Evolutionary conservation across 768 basidiomycete species (phyloP), one percentile per base, ranked within the genome.

Genomic region (Boletus sp.): DNA sequence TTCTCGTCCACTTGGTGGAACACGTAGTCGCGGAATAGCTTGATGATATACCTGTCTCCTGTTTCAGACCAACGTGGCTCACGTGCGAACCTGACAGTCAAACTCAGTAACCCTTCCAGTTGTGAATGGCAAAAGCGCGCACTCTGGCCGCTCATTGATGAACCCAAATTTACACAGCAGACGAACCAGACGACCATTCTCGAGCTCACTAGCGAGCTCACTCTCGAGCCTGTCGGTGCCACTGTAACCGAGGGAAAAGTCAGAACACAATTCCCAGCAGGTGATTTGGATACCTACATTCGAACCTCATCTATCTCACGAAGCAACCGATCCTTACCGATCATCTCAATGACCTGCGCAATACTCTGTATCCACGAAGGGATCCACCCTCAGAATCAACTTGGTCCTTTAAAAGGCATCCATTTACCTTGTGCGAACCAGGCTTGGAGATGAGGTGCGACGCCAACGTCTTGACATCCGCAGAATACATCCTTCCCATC

Each of bases 71-170:
- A 99, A 3, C 95, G 82, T 2, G 91, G 85, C 64, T 98, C 96
- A 39, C 89, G 87, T n/a, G 94, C 88, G 63, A 97, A 97, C 63
- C 93, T 95, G 21, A 41, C n/a, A n/a, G 3, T 33, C 51, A 43
- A n/a, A 7, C 5, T 63, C 29, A 58, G 47, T 34, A 51, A 50
- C 33, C 30, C 6, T 9, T 32, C 30, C 4, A 27, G 37, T 19
- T 39, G 9, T 14, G 17, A 19, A 39, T n/a, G 3, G 37, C 9
- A 38, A 23, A 51, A 34, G 17, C 7, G 80, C 90, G 51, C 67
- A 98, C 93, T 98, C 97, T 3, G 97, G 96, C n/a, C 97, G 81
- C 67, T 99, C 97, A 69, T 98, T 98, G 75, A 99, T 98, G 72
- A 99, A 98, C 0, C 93, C 93, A 62, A 99, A 87, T 74, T 98